Percentiles rank a stretch among this genome's conserved stretches.
Evolutionary conservation across 2,329 filamentous ascomycete genomes (phyloP).

Genomic region (Neonectria sp.): DNA sequence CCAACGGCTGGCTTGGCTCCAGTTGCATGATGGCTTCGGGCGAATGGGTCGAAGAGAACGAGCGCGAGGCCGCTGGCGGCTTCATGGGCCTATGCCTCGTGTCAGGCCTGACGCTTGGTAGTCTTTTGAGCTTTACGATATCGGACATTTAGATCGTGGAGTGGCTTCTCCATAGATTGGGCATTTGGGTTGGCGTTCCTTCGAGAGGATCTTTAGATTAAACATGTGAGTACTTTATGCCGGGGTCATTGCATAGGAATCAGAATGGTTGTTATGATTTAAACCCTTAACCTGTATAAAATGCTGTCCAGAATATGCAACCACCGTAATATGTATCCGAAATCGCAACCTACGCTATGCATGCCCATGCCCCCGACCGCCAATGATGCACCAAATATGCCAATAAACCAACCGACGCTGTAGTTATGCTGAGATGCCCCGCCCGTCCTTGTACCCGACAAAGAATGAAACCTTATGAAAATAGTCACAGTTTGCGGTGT

Average conservation of each 20-base stretch:
- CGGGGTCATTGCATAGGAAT: constrained; percentile 12
- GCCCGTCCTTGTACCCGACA: constrained; percentile 15
- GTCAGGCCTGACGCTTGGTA: constrained; percentile 86
- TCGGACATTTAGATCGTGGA: constrained; percentile 61
- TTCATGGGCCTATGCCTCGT: constrained; percentile 97
- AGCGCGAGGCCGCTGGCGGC: constrained; percentile 89
- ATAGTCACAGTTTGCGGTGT: constrained; percentile 29
- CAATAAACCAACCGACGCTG: constrained; percentile 19
- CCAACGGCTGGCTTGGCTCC: constrained; percentile 89
- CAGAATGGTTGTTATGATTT: constrained; percentile 7
- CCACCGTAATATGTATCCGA: constrained; percentile 43
- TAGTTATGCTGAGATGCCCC: constrained; percentile 19
- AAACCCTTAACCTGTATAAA: constrained; percentile 18
- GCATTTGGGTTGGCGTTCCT: constrained; percentile 19
- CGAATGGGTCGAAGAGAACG: constrained; percentile 84
- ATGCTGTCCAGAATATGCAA: constrained; percentile 34
- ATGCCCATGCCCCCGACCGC: constrained; percentile 33
- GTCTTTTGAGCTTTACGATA: constrained; percentile 87
- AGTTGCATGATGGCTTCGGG: constrained; percentile 93
- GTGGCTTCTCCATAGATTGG: constrained; percentile 30
- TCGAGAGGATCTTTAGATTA: constrained; percentile 3
- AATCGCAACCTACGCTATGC: constrained; percentile 41
- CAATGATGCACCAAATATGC: constrained; percentile 42
- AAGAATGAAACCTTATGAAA: constrained; percentile 32
- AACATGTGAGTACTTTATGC: neutral